Conservation (phyloP, 352 stramenopile species). For the Pythium vanterpoolii region DNA sequence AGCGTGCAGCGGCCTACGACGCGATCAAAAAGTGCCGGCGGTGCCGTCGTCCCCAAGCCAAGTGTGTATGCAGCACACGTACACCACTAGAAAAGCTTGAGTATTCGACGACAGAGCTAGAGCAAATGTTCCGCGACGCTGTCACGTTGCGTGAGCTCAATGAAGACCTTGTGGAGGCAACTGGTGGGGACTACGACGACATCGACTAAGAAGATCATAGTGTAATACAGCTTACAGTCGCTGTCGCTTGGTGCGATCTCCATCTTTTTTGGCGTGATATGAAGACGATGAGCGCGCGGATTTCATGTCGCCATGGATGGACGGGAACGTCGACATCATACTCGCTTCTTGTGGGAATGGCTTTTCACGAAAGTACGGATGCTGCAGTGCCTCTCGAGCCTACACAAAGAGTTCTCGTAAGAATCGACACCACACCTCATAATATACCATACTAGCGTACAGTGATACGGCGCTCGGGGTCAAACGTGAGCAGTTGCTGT, state of each 20-base stretch:
- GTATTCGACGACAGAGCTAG: constrained; percentile 51
- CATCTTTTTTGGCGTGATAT: not conserved
- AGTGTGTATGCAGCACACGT: constrained; percentile 51
- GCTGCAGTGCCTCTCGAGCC: constrained; percentile 43
- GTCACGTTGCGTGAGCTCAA: constrained; percentile 66
- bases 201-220: constrained; percentile 22
- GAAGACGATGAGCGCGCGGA: not conserved
- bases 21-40: constrained; percentile 58
- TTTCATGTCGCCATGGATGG: constrained; percentile 44
- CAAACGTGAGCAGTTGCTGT: constrained; percentile 47
- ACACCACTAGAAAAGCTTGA: constrained; percentile 15
- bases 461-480: constrained; percentile 45
- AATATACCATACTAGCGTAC: constrained; percentile 21
- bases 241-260: not conserved
- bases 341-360: constrained; percentile 50
- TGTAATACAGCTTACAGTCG: not conserved
- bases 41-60: constrained; percentile 54
- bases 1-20: constrained; percentile 11
- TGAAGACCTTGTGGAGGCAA: constrained; percentile 54
- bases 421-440: not conserved
- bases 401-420: constrained; percentile 11
- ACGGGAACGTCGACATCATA: constrained; percentile 71
- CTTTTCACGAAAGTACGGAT: constrained; percentile 65
- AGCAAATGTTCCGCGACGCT: constrained; percentile 69
- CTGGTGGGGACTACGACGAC: constrained; percentile 13